These are phyloP conservation scores for Penicillium steckii DNA, from an alignment of 495 filamentous ascomycete genomes.

Conservation along the genomic window DNA sequence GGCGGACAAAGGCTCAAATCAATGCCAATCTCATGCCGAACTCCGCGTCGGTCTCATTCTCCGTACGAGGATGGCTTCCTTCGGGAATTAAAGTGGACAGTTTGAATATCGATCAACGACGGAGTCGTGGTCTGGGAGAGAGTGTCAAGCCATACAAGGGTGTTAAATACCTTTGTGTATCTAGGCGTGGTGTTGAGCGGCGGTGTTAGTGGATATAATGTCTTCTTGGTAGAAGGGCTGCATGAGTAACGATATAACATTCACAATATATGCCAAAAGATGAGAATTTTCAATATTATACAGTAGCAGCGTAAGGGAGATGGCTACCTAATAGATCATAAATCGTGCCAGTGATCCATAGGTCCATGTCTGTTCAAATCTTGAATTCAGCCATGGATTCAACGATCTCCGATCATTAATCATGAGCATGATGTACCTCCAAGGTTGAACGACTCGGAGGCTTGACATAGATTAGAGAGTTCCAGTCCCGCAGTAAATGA, in stretches of 20 bases:
- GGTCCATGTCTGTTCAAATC: too few species aligned
- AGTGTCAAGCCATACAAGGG: conserved; percentile 95
- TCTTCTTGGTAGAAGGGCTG: not conserved
- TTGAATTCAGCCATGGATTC: too few species aligned
- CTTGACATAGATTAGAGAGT: too few species aligned
- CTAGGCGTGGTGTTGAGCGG: conserved; percentile 76
- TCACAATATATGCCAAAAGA: not conserved
- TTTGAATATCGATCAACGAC: conserved; percentile 78
- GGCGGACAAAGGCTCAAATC: conserved; percentile 55
- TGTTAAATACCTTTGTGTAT: conserved; percentile 94
- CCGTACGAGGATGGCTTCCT: conserved; percentile 90
- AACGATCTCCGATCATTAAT: too few species aligned
- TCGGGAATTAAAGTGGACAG: conserved; percentile 94
- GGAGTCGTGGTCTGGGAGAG: conserved; percentile 82
- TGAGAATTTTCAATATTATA: not conserved
- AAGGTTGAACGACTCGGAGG: too few species aligned
- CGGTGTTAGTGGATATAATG: conserved; percentile 30
- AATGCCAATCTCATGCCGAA: conserved; percentile 89
- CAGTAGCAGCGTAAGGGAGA: too few species aligned
- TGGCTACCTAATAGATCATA: too few species aligned
- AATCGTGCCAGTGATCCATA: too few species aligned
- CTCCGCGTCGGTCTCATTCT: conserved; percentile 83
- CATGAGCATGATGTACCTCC: too few species aligned
- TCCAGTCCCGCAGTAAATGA: too few species aligned
- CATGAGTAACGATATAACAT: conserved; percentile 5